Evolutionary conservation across 805 yeast genomes (phyloP), one percentile per base, ranked within the genome.

Genomic region (Spathaspora girioi): DNA sequence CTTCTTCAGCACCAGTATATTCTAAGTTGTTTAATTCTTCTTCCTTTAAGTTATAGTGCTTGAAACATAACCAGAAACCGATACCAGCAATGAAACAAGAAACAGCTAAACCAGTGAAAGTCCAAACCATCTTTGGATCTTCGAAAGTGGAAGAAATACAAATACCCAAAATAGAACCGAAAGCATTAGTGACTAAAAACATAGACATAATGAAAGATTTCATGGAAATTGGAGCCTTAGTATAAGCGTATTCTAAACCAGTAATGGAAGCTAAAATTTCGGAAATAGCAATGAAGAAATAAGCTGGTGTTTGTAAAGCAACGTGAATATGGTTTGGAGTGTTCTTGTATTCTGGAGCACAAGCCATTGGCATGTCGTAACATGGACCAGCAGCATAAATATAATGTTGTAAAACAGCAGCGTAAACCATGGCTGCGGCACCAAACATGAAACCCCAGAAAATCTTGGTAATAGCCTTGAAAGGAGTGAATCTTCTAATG

Each of bases 231-330:
- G 94, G 94, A 5, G 94, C 93, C 71, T 87, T 85, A 26, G 91
- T 83, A 71, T 86, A 88, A 17, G 96, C 96, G 63, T 86, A 87
- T 71, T 88, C 94, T 59, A 86, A 79, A 59, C 93, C 94, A 19
- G 94, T 87, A 59, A 87, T 81, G 49, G 88, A 84, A 31, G 92
- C 91, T 59, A 88, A 79, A 57, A 87, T 87, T 68, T 88, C 96
- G 15, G 91, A 81, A 49, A 86, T 64, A 11, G 88, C 93, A 67
- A 86, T 82, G 56, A 88, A 70, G 43, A 86, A 77, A 67, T 87
- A 88, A 3, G 90, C 86, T 15, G 86, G 86, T n/a, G 73, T 74
- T 70, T 87, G 92, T 54, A 82, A 73, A 56, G 88, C 89, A 56
- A 88, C 83, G 64, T 85, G 86, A 46, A 86, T 73, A 49, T 75